phyloP scores from a whole-genome alignment of 2,329 filamentous ascomycete genomes.

The Colletotrichum simmondsii region DNA sequence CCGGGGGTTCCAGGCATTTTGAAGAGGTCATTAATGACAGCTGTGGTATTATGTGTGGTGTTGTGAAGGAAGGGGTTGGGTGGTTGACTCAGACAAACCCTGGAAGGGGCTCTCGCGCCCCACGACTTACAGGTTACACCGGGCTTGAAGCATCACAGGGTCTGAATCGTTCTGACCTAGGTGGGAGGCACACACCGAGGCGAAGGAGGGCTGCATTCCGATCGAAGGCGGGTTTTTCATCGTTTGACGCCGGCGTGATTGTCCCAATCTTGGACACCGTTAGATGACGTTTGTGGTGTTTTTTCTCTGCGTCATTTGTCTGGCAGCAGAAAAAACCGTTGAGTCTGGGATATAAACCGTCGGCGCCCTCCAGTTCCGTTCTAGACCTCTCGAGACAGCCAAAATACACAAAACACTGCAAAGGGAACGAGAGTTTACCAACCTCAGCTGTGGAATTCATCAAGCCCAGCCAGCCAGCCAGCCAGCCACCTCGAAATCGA shows the following conservation, averaged over 20 bases:
- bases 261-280: slow-evolving; percentile 9
- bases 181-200: neutral
- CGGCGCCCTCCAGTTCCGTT: neutral
- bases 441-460: neutral
- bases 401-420: neutral
- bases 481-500: neutral
- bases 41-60: neutral
- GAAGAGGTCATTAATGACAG: neutral
- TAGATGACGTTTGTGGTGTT: slow-evolving; percentile 20
- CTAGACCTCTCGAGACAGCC: neutral
- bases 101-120: neutral
- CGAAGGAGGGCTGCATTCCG: slow-evolving; percentile 18
- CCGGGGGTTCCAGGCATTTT: neutral
- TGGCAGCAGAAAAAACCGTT: slow-evolving; percentile 12
- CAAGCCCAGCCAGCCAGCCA: neutral
- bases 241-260: slow-evolving; percentile 12
- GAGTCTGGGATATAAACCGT: neutral
- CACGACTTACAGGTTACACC: too few species aligned
- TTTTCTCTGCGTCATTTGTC: slow-evolving; percentile 17
- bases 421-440: neutral
- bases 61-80: slow-evolving; percentile 20
- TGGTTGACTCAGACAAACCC: slow-evolving; percentile 24
- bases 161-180: slow-evolving; percentile 12
- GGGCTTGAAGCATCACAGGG: slow-evolving; percentile 14
- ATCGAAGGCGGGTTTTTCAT: slow-evolving; percentile 12